A percentile compares a stretch with the other conserved stretches of the same genome.
These are phyloP conservation scores for Ceratocystis albifundus DNA, from an alignment of 2,329 filamentous ascomycete species.

Conservation along the genomic window DNA sequence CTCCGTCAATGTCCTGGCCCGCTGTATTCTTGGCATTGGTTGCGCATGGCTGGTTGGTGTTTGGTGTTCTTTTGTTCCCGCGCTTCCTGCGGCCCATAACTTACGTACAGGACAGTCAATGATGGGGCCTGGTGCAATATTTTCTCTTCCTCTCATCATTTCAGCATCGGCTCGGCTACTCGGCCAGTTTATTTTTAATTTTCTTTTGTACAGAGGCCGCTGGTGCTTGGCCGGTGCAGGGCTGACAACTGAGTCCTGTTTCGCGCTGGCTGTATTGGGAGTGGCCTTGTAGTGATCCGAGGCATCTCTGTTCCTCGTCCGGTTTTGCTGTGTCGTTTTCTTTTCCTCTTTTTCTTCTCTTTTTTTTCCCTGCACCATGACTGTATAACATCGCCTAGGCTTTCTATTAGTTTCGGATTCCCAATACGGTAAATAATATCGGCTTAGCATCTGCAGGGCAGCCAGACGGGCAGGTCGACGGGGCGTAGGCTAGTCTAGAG, in stretches of 20 bases:
- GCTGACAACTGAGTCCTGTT: background rate
- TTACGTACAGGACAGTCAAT: too few species aligned
- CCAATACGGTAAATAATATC: background rate
- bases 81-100: too few species aligned
- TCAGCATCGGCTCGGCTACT: background rate
- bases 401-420: background rate
- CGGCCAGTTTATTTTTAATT: background rate
- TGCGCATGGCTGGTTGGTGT: background rate
- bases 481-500: too few species aligned
- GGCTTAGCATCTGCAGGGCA: background rate
- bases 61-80: background rate
- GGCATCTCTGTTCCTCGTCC: background rate
- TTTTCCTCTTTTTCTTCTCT: background rate
- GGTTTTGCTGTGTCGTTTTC: background rate
- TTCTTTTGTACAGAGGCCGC: too few species aligned
- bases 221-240: background rate
- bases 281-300: background rate
- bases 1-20: background rate
- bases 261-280: background rate
- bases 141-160: too few species aligned
- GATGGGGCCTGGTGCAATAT: too few species aligned
- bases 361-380: background rate
- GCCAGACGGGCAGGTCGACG: too few species aligned
- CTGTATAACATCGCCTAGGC: background rate
- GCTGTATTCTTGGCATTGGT: background rate